These are phyloP conservation scores for Sarocladiaceae sp. DNA, from an alignment of 2,329 filamentous ascomycete species.

Conservation along the genomic window DNA sequence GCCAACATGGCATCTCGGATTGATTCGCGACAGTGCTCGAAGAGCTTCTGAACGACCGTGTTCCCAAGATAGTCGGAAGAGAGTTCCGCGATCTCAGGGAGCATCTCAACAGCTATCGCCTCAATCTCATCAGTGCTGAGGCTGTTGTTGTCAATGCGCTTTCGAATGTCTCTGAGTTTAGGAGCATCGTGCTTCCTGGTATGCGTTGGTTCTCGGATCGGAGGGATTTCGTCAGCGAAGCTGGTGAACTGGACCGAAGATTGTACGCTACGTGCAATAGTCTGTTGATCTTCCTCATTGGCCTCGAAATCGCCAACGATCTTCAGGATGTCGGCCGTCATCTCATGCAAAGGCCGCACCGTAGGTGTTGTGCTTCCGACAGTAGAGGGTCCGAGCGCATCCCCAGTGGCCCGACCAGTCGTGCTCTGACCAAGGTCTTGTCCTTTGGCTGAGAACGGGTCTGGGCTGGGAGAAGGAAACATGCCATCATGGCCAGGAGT, in stretches of 20 bases:
- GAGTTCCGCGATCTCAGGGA: constrained; percentile 91
- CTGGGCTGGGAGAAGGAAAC: constrained; percentile 87
- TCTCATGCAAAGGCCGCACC: constrained; percentile 67
- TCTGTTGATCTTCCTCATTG: constrained; percentile 66
- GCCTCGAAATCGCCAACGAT: constrained; percentile 90
- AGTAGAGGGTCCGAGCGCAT: constrained; percentile 27
- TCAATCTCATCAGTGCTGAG: constrained; percentile 84
- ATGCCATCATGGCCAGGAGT: constrained; percentile 83
- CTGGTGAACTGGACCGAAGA: constrained; percentile 66
- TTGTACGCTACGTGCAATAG: constrained; percentile 69
- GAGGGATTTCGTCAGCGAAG: constrained; percentile 79
- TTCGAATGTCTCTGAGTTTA: constrained; percentile 89
- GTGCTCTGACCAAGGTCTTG: constrained; percentile 35
- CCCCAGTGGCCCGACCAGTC: constrained; percentile 24
- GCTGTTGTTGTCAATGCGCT: constrained; percentile 93
- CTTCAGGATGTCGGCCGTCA: constrained; percentile 73
- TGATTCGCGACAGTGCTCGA: constrained; percentile 88
- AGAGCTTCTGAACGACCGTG: constrained; percentile 98
- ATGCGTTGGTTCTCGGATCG: constrained; percentile 81
- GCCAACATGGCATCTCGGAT: constrained; percentile 86
- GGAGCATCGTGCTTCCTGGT: constrained; percentile 89
- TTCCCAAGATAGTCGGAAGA: constrained; percentile 96
- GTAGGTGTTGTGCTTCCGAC: constrained; percentile 45
- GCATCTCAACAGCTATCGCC: constrained; percentile 85
- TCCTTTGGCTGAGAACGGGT: constrained; percentile 60